Evolutionary conservation across 345 rosid genomes (phyloP), one percentile per base, ranked within the genome.

Genomic region (Durio zibethinus): DNA sequence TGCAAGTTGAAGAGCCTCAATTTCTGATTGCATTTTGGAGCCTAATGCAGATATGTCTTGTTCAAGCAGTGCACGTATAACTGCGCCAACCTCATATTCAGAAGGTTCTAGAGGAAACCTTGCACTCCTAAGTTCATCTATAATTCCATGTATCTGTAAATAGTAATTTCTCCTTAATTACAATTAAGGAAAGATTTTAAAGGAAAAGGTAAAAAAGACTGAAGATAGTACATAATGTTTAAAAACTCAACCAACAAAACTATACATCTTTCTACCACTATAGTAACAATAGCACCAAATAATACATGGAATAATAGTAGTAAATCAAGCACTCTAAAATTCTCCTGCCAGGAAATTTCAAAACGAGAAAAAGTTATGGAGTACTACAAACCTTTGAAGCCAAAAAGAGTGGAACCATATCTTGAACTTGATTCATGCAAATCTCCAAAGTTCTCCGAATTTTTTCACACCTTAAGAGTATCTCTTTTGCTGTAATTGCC

Each of bases 61-160:
- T 52, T 35, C 48, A 68, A 85, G 59, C 63, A 85, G 74, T 15
- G 50, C 81, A 6, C 33, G 69, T 15, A 85, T 15, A 63, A 52
- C 76, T 67, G 76, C 69, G 21, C 87, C 83, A 36, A 83, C 88
- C 70, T 87, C 87, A 25, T 62, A 76, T 76, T 87, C 90, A 10
- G 84, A 72, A 29, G 85, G 80, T 40, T 83, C 86, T 29, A 87
- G 2, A 2, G 3, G 48, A 73, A 85, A 85, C 59, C 67, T 66
- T 68, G 83, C 76, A 56, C 29, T 27, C 77, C 77, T 77, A 36
- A 85, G 82, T 43, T 85, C 87, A 74, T 70, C 69, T 31, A 82
- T 40, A 65, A 83, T 84, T 61, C 65, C 79, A 76, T 81, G 79
- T 42, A 87, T 81, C 90, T 85, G 88, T 74, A 80, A 56, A 81